Percentiles rank a stretch among this genome's conserved stretches.
Evolutionary conservation across 305 asterid genomes (phyloP).

Genomic region (Solanum hybrid): DNA sequence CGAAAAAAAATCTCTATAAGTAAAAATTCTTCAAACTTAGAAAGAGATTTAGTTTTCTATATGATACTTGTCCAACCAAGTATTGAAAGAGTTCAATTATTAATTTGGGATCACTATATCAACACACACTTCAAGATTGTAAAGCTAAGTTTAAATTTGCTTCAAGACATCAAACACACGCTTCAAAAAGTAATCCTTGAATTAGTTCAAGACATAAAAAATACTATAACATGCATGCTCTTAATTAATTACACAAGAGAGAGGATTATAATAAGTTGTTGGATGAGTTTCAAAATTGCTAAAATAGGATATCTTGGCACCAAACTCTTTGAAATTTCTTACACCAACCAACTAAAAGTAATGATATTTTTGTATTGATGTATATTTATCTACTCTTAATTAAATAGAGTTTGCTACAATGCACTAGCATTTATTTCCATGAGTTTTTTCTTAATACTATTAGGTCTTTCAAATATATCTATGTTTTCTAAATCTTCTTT

Average conservation of each 20-base stretch:
- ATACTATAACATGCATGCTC: background rate
- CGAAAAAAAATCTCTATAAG: no score
- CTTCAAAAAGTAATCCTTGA: no score
- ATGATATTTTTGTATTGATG: background rate
- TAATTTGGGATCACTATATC: background rate
- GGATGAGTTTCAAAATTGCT: background rate
- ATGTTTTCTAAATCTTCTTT: background rate
- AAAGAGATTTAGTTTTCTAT: background rate
- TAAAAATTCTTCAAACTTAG: no score
- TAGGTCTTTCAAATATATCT: background rate
- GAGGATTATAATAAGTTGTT: background rate
- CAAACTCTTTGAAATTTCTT: background rate
- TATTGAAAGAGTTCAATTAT: no score
- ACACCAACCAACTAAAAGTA: background rate
- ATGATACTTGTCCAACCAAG: background rate
- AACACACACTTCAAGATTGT: background rate
- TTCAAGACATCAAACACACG: no score
- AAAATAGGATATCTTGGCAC: background rate
- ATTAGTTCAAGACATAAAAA: background rate
- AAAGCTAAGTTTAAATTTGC: background rate
- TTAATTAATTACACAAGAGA: background rate
- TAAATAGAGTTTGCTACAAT: background rate
- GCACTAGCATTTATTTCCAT: background rate
- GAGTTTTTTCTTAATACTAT: background rate
- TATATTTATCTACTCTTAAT: background rate